These are phyloP conservation scores for Collybia nuda DNA, from an alignment of 768 basidiomycete genomes.

Conservation along the genomic window DNA sequence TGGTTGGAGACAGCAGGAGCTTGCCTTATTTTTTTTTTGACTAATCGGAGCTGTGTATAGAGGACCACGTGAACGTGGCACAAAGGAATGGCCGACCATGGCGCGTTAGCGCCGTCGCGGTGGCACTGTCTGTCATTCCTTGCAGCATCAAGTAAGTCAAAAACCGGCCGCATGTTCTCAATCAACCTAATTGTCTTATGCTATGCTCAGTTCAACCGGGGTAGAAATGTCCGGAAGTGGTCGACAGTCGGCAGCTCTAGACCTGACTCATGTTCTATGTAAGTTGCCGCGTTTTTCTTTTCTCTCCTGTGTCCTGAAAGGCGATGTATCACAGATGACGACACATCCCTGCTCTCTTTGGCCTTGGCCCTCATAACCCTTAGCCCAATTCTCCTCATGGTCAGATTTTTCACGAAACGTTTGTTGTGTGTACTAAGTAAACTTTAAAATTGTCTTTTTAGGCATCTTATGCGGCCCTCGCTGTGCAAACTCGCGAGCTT, in stretches of 20 bases:
- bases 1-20: no score
- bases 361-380: conserved; percentile 63
- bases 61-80: no score
- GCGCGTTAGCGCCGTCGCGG: no score
- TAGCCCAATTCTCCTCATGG: conserved; percentile 74
- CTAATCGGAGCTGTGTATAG: no score
- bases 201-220: no score
- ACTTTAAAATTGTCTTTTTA: conserved; percentile 21
- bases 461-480: conserved; percentile 79
- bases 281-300: conserved; percentile 15
- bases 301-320: not conserved
- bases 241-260: conserved; percentile 40
- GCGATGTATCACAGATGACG: conserved; percentile 48
- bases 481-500: conserved; percentile 75
- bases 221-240: not conserved
- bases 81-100: no score
- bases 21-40: no score
- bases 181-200: no score
- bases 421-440: no score
- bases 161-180: no score
- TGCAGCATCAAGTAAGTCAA: no score
- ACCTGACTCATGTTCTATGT: conserved; percentile 72
- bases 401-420: conserved; percentile 21
- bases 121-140: no score
- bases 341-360: conserved; percentile 55